phyloP scores from a whole-genome alignment of 345 rosid species.

The Dipteronia dyeriana region DNA sequence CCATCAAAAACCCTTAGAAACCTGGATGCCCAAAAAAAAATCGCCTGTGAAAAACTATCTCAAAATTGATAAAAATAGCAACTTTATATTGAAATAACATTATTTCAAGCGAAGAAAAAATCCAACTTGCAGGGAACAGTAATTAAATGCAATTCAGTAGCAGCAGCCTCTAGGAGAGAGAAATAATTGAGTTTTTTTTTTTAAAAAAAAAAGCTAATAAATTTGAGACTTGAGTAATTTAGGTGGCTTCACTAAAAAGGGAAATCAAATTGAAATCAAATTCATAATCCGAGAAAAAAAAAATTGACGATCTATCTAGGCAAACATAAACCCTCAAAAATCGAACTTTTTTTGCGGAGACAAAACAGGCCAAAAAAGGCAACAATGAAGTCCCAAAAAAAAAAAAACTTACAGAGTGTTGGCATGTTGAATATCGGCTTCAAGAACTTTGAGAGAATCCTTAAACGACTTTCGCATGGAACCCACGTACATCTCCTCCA shows the following conservation, averaged over 20 bases:
- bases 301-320: not conserved
- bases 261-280: not conserved
- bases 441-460: constrained; percentile 57
- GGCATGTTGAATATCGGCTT: constrained; percentile 77
- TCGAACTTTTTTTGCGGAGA: not conserved
- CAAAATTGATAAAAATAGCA: not conserved
- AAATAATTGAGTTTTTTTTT: too few species aligned
- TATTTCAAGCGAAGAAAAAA: not conserved
- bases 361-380: not conserved
- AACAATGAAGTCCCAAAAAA: not conserved
- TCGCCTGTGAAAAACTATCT: not conserved
- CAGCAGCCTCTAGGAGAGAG: not conserved
- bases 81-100: not conserved
- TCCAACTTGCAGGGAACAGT: not conserved
- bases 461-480: constrained; percentile 58
- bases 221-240: not conserved
- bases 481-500: constrained; percentile 45
- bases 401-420: constrained; percentile 56
- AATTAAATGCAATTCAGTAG: not conserved
- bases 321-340: not conserved
- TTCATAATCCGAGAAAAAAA: not conserved
- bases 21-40: not conserved
- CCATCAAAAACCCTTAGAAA: not conserved
- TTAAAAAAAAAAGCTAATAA: too few species aligned
- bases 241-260: not conserved